A percentile compares a stretch with the other conserved stretches of the same genome.
These are phyloP conservation scores for Metarhizium anisopliae DNA, from an alignment of 2,329 filamentous ascomycete species.

Conservation along the genomic window DNA sequence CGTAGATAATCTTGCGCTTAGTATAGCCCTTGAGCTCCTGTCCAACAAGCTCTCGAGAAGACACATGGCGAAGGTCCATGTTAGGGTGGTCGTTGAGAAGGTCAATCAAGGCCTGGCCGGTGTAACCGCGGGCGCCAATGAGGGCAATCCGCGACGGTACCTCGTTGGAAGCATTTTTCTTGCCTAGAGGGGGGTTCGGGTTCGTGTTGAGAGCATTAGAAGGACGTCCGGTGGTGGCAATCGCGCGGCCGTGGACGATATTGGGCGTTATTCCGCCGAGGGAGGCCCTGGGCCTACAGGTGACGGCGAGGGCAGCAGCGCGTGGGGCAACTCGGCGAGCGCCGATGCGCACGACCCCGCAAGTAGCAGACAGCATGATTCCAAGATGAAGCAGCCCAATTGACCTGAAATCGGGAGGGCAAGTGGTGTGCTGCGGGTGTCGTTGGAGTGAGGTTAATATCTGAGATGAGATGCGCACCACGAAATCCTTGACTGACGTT, in stretches of 20 bases:
- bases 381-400: neutral
- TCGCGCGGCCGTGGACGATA: neutral
- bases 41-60: slow-evolving; percentile 83
- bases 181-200: slow-evolving; percentile 62
- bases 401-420: too few species aligned
- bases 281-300: neutral
- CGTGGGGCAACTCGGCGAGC: neutral
- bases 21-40: slow-evolving; percentile 82
- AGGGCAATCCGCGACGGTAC: slow-evolving; percentile 72
- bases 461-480: too few species aligned
- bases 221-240: neutral
- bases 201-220: slow-evolving; percentile 1
- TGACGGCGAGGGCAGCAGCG: neutral
- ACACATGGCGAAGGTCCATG: slow-evolving; percentile 86
- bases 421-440: too few species aligned
- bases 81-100: slow-evolving; percentile 81
- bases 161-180: slow-evolving; percentile 77
- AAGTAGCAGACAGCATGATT: slow-evolving; percentile 4
- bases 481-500: too few species aligned
- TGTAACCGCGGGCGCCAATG: slow-evolving; percentile 77
- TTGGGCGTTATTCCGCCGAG: neutral
- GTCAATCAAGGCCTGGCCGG: slow-evolving; percentile 57
- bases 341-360: slow-evolving; percentile 1
- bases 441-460: too few species aligned
- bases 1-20: slow-evolving; percentile 87